These are phyloP conservation scores for Umbelopsis sp. DNA, from an alignment of 192 early-diverging fungal genomes.

Conservation along the genomic window DNA sequence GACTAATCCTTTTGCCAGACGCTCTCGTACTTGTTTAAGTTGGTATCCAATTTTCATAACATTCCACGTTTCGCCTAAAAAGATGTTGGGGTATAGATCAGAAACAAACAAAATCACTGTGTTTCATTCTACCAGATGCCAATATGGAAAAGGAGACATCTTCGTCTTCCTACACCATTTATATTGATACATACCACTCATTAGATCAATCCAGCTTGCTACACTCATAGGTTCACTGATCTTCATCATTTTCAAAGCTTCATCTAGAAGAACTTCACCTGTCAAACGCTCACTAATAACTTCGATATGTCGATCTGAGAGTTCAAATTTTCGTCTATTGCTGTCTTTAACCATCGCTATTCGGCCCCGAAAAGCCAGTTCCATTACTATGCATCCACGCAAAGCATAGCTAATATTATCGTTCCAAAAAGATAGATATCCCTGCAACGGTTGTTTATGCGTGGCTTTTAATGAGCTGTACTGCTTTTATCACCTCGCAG, in stretches of 20 bases:
- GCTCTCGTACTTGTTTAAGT: constrained; percentile 96
- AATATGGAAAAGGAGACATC: neutral
- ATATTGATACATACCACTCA: constrained; percentile 75
- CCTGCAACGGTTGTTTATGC: constrained; percentile 47
- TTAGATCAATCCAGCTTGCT: constrained; percentile 93
- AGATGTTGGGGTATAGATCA: neutral
- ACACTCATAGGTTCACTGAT: constrained; percentile 84
- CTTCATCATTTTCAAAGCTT: constrained; percentile 90
- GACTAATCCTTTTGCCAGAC: constrained; percentile 96
- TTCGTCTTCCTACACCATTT: neutral
- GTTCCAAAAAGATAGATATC: constrained; percentile 99
- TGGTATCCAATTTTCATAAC: constrained; percentile 96
- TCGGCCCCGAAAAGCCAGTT: constrained; percentile 89
- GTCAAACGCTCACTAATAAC: constrained; percentile 82
- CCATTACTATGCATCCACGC: constrained; percentile 94
- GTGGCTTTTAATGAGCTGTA: neutral
- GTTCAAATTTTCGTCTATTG: constrained; percentile 68
- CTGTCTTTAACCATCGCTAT: constrained; percentile 88
- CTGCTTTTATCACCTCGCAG: too few relatives aligned
- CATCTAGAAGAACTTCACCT: constrained; percentile 95
- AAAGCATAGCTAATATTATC: constrained; percentile 97
- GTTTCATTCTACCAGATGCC: too few relatives aligned
- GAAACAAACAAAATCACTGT: neutral
- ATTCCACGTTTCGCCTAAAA: constrained; percentile 96
- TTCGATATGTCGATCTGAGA: constrained; percentile 84